Evolutionary conservation across 345 rosid genomes (phyloP).

Genomic region (Euphorbia pulcherrima): DNA sequence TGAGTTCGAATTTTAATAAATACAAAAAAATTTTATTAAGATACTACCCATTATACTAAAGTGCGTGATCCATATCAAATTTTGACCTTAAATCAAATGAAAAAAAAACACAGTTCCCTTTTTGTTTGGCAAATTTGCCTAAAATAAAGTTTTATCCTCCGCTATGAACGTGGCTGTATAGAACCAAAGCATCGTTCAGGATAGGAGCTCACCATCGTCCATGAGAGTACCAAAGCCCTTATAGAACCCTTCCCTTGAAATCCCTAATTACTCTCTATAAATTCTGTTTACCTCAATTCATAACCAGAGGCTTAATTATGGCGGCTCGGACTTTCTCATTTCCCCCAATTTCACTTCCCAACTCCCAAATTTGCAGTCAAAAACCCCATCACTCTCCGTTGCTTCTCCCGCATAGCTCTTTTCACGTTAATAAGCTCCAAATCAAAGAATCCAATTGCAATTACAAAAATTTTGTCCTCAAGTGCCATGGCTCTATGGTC

Average conservation of each 20-base stretch:
- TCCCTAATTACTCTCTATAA: not conserved
- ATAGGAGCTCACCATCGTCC: not conserved
- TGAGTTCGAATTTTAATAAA: too few relatives aligned
- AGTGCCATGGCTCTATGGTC: slow-evolving; percentile 27
- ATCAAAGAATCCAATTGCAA: slow-evolving; percentile 28
- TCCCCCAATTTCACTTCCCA: slow-evolving; percentile 37
- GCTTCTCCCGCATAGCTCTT: slow-evolving; percentile 32
- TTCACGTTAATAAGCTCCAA: slow-evolving; percentile 45
- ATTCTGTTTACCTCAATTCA: not conserved
- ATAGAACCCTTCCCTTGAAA: not conserved
- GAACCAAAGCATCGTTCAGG: not conserved
- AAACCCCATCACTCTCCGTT: slow-evolving; percentile 19
- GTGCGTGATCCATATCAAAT: too few relatives aligned
- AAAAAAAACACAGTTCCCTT: too few relatives aligned
- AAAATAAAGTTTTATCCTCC: not conserved
- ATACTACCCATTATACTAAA: too few relatives aligned
- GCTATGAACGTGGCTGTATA: not conserved
- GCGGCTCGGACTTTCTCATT: slow-evolving; percentile 48
- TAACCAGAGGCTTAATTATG: slow-evolving; percentile 25
- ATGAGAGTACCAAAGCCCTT: not conserved
- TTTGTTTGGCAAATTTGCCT: too few relatives aligned
- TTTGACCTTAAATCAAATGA: too few relatives aligned
- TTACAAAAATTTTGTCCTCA: slow-evolving; percentile 27
- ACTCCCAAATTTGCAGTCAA: slow-evolving; percentile 23
- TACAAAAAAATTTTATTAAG: too few relatives aligned